phyloP scores from a whole-genome alignment of 2,329 filamentous ascomycete species.

The Rhynchosporium graminicola region DNA sequence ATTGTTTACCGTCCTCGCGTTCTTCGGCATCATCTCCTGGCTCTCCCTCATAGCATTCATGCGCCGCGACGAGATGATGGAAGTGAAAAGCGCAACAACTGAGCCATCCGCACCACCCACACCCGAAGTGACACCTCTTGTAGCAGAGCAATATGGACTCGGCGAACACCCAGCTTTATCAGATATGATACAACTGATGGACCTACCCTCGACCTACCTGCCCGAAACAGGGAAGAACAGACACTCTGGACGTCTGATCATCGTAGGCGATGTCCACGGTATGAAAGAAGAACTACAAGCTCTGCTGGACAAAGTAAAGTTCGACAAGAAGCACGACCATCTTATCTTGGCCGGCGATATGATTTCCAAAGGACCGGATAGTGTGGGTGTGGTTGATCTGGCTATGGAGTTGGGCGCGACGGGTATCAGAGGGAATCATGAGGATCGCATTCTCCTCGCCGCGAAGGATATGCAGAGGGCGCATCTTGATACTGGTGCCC shows the following conservation, averaged over 20 bases:
- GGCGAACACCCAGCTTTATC: constrained; percentile 31
- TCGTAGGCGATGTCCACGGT: constrained; percentile 93
- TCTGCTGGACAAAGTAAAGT: constrained; percentile 68
- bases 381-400: constrained; percentile 72
- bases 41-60: constrained; percentile 5
- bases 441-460: constrained; percentile 78
- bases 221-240: constrained; percentile 40
- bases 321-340: constrained; percentile 66
- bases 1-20: background rate
- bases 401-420: constrained; percentile 74
- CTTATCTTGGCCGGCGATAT: constrained; percentile 77
- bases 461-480: constrained; percentile 46
- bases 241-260: constrained; percentile 63
- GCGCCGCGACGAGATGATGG: constrained; percentile 5
- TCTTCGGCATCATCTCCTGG: constrained; percentile 2
- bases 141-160: constrained; percentile 24
- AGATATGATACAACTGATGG: constrained; percentile 36
- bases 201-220: constrained; percentile 35
- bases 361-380: constrained; percentile 85
- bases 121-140: background rate
- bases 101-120: background rate
- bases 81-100: background rate
- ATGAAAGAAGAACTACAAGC: constrained; percentile 67
- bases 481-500: constrained; percentile 37
- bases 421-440: constrained; percentile 88